Evolutionary conservation across 495 filamentous ascomycete species (phyloP).

Genomic region (Annulohypoxylon nitens): DNA sequence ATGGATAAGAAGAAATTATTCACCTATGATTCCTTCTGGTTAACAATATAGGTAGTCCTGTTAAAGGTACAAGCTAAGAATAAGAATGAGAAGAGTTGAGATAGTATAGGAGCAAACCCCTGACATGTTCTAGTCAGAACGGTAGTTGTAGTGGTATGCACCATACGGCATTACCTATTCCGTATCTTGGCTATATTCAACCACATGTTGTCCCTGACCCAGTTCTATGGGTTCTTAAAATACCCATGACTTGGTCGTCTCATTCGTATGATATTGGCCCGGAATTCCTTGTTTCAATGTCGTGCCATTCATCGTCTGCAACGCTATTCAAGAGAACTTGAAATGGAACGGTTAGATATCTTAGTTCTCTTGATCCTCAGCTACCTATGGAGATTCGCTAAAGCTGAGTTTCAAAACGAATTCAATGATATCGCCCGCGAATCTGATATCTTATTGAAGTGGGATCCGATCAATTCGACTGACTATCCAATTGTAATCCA

Average conservation of each 20-base stretch:
- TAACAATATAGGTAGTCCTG: background rate
- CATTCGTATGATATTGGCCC: background rate
- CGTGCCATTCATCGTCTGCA: background rate
- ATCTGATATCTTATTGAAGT: constrained; percentile 46
- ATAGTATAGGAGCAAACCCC: too few relatives aligned
- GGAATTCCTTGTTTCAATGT: background rate
- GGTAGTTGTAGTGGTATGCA: background rate
- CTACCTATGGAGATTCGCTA: constrained; percentile 13
- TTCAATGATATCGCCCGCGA: constrained; percentile 49
- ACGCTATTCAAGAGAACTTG: background rate
- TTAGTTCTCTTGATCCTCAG: constrained; percentile 12
- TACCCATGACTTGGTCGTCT: background rate
- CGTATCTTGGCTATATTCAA: constrained; percentile 17
- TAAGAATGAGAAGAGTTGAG: background rate
- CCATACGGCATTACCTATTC: constrained; percentile 37
- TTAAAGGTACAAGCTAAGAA: background rate
- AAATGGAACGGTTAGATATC: constrained; percentile 14
- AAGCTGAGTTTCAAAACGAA: constrained; percentile 48
- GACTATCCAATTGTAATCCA: constrained; percentile 52
- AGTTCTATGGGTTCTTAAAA: background rate
- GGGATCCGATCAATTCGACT: constrained; percentile 46
- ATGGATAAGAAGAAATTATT: background rate
- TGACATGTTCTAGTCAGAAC: background rate
- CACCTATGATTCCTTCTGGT: background rate
- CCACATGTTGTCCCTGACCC: background rate